phyloP scores from a whole-genome alignment of 768 basidiomycete species.

The Strobilomyces dryophilus region DNA sequence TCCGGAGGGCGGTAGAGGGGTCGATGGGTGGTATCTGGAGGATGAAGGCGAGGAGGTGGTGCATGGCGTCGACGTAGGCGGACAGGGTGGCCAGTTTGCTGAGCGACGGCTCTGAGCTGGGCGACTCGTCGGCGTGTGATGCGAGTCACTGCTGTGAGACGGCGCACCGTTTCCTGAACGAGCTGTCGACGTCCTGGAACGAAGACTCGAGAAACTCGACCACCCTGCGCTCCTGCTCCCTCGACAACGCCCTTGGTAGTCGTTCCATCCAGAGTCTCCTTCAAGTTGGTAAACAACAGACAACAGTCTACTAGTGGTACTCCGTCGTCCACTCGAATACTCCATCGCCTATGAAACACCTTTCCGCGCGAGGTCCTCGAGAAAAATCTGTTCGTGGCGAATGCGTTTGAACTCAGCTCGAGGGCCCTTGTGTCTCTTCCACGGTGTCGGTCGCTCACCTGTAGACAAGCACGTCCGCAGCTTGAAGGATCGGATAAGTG shows the following conservation, averaged over 20 bases:
- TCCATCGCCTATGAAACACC: slow-evolving; percentile 59
- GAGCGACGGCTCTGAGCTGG: slow-evolving; percentile 32
- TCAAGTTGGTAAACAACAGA: no score
- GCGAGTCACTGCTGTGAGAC: no score
- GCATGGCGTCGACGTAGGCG: no score
- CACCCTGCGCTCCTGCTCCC: slow-evolving; percentile 59
- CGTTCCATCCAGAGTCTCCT: no score
- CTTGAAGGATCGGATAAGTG: slow-evolving; percentile 91
- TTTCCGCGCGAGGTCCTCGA: slow-evolving; percentile 55
- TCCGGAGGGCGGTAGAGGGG: slow-evolving; percentile 64
- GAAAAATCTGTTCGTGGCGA: slow-evolving; percentile 52
- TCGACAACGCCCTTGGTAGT: slow-evolving; percentile 35
- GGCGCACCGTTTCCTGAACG: slow-evolving; percentile 72
- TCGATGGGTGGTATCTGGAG: no score
- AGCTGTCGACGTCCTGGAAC: no score
- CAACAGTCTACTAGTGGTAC: no score
- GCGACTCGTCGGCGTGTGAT: not conserved
- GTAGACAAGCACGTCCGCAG: slow-evolving; percentile 57
- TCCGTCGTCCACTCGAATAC: no score
- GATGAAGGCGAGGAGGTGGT: slow-evolving; percentile 9
- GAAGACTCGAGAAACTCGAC: slow-evolving; percentile 63
- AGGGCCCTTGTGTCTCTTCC: slow-evolving; percentile 60
- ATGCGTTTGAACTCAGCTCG: slow-evolving; percentile 67
- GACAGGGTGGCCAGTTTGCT: slow-evolving; percentile 19
- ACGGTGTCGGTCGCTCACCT: slow-evolving; percentile 31